Base-by-base conservation (phyloP, 495 filamentous ascomycete genomes). In the Annulohypoxylon maeteangense region DNA sequence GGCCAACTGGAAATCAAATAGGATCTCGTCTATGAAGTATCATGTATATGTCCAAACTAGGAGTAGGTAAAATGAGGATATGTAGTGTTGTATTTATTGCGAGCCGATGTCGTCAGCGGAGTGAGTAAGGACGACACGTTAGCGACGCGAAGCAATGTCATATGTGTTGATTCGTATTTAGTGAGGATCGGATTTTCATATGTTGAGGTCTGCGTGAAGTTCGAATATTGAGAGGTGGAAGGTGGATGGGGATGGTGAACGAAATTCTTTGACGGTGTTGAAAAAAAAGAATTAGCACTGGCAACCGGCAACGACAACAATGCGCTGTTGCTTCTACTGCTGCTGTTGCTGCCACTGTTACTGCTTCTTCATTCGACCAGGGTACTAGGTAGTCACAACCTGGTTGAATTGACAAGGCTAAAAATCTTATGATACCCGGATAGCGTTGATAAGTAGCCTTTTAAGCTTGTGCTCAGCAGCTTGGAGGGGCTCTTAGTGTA, bases 61-160 rank as follows among this genome's bases (percentile, higher is more conserved):
- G 71, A 74, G 44, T 67, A 74, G 57, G 71, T 74, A 54, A 70
- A 67, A 60, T 74, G 71, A n/a, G 66, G 70, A 65, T 69, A 65
- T 44, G 60, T 29, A 29, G 65, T 61, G 34, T 57, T 65, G 61
- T 61, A 70, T 45, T 67, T 63, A 20, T 69, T 42, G 44, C 36
- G 27, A 57, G 61, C 56, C 42, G 65, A 62, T 29, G 55, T 64
- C 61, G 55, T 51, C 55, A 45, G 48, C 20, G 61, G 25, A 50
- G 18, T 62, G 25, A 45, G 29, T 29, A 73, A 12, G 18, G 31
- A 61, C 31, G 42, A 53, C 61, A 62, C 55, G 54, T 44, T 58
- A n/a, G 25, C 48, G 61, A 29, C 34, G 36, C 42, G 56, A 65
- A 67, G 45, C n/a, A 67, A 74, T 74, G 56, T 62, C 71, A 74